Conservation (phyloP, 2,329 filamentous ascomycete species). For the Bimuria novae-zelandiae region DNA sequence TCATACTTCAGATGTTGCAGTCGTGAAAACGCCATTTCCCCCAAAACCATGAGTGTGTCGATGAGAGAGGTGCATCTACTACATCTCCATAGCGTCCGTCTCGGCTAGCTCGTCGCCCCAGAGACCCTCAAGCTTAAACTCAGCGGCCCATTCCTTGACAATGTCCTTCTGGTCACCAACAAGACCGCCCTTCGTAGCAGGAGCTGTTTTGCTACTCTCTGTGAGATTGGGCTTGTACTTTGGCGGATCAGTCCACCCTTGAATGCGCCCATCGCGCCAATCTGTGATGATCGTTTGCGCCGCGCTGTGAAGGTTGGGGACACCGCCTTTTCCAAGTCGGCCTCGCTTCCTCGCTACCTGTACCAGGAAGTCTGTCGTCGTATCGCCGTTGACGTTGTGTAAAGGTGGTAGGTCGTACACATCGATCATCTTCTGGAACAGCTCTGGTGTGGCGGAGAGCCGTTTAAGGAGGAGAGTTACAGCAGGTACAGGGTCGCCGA, state of each 20-base stretch:
- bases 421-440: conserved; percentile 77
- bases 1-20: background rate
- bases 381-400: conserved; percentile 69
- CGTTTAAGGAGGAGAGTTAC: conserved; percentile 83
- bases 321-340: conserved; percentile 81
- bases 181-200: conserved; percentile 35
- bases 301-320: conserved; percentile 85
- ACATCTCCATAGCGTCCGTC: conserved; percentile 44
- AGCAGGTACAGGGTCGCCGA: conserved; percentile 87
- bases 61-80: background rate
- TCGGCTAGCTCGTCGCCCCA: conserved; percentile 70
- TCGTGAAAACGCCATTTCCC: conserved; percentile 4
- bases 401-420: conserved; percentile 86
- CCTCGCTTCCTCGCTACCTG: conserved; percentile 95
- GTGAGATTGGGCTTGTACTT: conserved; percentile 61
- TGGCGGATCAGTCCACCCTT: conserved; percentile 86
- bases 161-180: conserved; percentile 76
- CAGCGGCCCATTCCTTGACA: conserved; percentile 88
- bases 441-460: conserved; percentile 71
- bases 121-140: conserved; percentile 92
- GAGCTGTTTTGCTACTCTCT: conserved; percentile 45
- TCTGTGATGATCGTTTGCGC: conserved; percentile 95
- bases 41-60: background rate
- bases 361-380: conserved; percentile 87
- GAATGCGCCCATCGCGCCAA: conserved; percentile 93